A percentile compares a stretch with the other conserved stretches of the same genome.
phyloP scores from a whole-genome alignment of 805 yeast species.

The Spathaspora sp. region DNA sequence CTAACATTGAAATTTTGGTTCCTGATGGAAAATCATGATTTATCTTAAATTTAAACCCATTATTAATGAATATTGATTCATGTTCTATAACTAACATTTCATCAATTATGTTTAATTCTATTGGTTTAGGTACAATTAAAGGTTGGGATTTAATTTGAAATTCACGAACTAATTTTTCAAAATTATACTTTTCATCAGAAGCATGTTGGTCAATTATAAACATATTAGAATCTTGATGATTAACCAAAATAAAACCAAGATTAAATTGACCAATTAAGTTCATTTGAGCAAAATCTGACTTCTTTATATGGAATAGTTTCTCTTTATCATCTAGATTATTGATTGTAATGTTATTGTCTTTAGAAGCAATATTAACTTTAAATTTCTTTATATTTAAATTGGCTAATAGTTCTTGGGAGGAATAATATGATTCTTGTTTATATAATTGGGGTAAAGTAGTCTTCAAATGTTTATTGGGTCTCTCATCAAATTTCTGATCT shows the following conservation, averaged over 20 bases:
- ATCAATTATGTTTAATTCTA: slow-evolving; percentile 75
- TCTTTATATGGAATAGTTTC: slow-evolving; percentile 57
- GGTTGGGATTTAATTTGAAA: slow-evolving; percentile 61
- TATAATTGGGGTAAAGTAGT: neutral
- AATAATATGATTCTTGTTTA: neutral
- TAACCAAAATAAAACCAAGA: slow-evolving; percentile 85
- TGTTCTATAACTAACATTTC: slow-evolving; percentile 68
- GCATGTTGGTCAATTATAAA: slow-evolving; percentile 97
- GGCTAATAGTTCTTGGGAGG: neutral
- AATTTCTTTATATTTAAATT: neutral
- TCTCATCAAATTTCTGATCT: slow-evolving; percentile 1
- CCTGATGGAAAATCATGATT: slow-evolving; percentile 56
- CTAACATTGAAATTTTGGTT: slow-evolving; percentile 45
- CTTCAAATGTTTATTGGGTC: slow-evolving; percentile 5
- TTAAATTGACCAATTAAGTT: slow-evolving; percentile 89
- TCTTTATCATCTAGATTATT: slow-evolving; percentile 38
- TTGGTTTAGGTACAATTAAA: slow-evolving; percentile 53
- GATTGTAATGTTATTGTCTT: neutral
- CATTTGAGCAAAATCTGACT: slow-evolving; percentile 74
- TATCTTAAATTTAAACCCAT: slow-evolving; percentile 69
- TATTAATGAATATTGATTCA: slow-evolving; percentile 51
- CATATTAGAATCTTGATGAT: slow-evolving; percentile 45
- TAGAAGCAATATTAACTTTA: neutral
- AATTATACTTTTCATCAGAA: slow-evolving; percentile 91
- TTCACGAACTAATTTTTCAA: slow-evolving; percentile 58